phyloP scores from a whole-genome alignment of 2,329 filamentous ascomycete species.

The Cladophialophora chaetospira region DNA sequence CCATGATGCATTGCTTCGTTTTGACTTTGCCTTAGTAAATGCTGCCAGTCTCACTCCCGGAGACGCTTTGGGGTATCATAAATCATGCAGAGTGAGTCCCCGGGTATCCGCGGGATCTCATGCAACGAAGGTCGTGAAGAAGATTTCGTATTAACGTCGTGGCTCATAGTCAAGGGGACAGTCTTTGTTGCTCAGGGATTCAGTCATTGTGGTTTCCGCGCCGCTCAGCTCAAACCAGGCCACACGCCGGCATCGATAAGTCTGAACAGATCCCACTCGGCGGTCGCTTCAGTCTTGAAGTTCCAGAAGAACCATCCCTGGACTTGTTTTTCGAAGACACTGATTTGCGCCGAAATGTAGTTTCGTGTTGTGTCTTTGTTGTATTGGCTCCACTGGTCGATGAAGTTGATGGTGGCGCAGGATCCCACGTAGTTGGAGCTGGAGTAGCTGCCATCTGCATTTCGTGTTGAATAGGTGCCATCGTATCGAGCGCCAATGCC shows the following conservation, averaged over 20 bases:
- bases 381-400: constrained; percentile 48
- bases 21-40: too few relatives aligned
- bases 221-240: constrained; percentile 18
- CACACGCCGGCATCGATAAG: constrained; percentile 48
- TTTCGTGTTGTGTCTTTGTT: constrained; percentile 44
- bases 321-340: constrained; percentile 45
- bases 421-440: constrained; percentile 54
- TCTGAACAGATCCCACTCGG: constrained; percentile 52
- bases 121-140: too few relatives aligned
- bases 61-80: too few relatives aligned
- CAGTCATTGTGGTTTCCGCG: too few relatives aligned
- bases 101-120: too few relatives aligned
- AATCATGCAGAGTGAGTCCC: too few relatives aligned
- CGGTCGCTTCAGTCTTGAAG: constrained; percentile 52
- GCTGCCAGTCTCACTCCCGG: too few relatives aligned
- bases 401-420: constrained; percentile 55
- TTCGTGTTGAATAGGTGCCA: constrained; percentile 44
- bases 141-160: too few relatives aligned
- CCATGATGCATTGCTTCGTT: too few relatives aligned
- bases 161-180: too few relatives aligned
- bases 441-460: constrained; percentile 31
- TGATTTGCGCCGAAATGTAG: constrained; percentile 51
- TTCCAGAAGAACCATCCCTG: constrained; percentile 54
- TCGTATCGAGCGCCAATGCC: constrained; percentile 61
- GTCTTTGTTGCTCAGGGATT: too few relatives aligned